Conservation (phyloP, 768 basidiomycete genomes). For the Pulveroboletus sp. region DNA sequence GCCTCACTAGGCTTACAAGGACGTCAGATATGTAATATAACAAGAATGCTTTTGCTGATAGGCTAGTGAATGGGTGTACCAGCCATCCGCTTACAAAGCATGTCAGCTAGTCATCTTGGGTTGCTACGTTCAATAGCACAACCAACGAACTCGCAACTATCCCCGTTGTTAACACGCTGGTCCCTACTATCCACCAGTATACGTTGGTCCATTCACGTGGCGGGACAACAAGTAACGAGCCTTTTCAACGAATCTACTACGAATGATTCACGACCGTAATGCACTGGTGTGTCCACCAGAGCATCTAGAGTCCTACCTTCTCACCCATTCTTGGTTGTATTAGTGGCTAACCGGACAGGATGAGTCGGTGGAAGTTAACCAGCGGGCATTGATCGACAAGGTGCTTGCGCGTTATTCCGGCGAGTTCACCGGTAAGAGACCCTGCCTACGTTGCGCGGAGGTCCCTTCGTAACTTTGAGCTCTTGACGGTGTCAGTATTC, state of each 20-base stretch:
- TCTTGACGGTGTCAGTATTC: constrained; percentile 38
- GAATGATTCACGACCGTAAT: constrained; percentile 29
- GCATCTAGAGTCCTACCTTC: not conserved
- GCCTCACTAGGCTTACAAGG: no score
- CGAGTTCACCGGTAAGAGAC: constrained; percentile 69
- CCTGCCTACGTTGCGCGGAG: not conserved
- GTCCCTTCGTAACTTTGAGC: not conserved
- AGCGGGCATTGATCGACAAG: constrained; percentile 95
- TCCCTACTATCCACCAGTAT: not conserved
- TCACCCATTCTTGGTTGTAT: not conserved
- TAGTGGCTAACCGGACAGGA: constrained; percentile 62
- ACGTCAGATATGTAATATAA: no score
- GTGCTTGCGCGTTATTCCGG: constrained; percentile 94
- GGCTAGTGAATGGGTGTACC: no score
- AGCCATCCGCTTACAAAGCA: not conserved
- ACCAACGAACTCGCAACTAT: no score
- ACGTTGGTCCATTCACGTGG: not conserved
- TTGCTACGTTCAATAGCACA: no score
- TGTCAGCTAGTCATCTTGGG: no score
- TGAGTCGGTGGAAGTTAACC: constrained; percentile 87
- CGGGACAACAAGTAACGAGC: not conserved
- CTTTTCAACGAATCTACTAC: not conserved
- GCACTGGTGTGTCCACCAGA: constrained; percentile 21
- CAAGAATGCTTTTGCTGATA: no score
- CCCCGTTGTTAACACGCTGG: not conserved